These are phyloP conservation scores for Plasmodium adleri DNA, from an alignment of 169 alveolate genomes.

Conservation along the genomic window DNA sequence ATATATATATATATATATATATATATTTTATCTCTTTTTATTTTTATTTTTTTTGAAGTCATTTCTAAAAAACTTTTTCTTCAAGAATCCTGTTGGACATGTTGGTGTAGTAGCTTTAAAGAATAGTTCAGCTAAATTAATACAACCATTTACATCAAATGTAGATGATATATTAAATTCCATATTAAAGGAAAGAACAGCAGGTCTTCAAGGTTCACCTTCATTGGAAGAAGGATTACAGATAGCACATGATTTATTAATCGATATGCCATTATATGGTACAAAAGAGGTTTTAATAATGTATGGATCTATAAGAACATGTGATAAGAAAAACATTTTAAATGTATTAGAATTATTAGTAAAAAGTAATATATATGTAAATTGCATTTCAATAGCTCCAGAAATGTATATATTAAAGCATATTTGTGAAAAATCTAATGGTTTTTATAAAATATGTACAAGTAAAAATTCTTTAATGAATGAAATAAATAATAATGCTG, in stretches of 20 bases:
- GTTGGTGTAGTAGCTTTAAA: constrained; percentile 82
- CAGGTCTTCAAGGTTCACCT: constrained; percentile 84
- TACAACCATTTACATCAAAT: constrained; percentile 81
- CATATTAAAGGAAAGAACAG: constrained; percentile 68
- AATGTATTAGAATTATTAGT: constrained; percentile 33
- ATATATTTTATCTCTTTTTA: background rate
- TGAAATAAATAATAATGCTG: constrained; percentile 50
- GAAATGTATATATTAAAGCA: constrained; percentile 74
- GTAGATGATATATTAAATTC: constrained; percentile 79
- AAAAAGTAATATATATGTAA: constrained; percentile 65
- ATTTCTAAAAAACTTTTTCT: constrained; percentile 78
- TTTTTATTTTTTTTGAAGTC: constrained; percentile 23
- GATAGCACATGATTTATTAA: constrained; percentile 79
- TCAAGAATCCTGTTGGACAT: constrained; percentile 85
- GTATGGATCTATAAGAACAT: constrained; percentile 85
- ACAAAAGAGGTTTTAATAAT: constrained; percentile 83
- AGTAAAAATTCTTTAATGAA: constrained; percentile 26
- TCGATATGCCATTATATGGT: constrained; percentile 82
- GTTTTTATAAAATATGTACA: constrained; percentile 61
- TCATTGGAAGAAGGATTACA: constrained; percentile 86
- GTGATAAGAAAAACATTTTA: constrained; percentile 77
- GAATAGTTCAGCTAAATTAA: constrained; percentile 80
- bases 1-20: constrained; percentile 12
- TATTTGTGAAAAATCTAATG: constrained; percentile 72
- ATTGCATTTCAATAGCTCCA: constrained; percentile 74